Evolutionary conservation across 495 filamentous ascomycete genomes (phyloP).

Genomic region (Entonaema liquescens): DNA sequence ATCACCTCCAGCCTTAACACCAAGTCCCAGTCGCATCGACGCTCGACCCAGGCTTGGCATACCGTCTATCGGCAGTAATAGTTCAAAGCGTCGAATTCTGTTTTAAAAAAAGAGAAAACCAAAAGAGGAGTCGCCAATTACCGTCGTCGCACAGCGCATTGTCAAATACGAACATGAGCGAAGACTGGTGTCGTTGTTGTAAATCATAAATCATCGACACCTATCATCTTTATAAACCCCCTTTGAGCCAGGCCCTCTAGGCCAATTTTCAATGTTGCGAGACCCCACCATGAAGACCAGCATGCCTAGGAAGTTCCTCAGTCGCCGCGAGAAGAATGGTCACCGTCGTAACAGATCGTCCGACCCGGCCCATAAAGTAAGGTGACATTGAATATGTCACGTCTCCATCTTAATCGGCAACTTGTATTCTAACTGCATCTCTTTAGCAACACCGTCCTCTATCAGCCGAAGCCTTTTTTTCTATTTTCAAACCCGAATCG

Average conservation of each 20-base stretch:
- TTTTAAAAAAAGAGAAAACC: slow-evolving; percentile 3
- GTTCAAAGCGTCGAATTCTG: background rate
- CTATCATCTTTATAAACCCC: slow-evolving; percentile 18
- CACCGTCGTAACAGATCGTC: slow-evolving; percentile 59
- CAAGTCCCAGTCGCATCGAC: slow-evolving; percentile 3
- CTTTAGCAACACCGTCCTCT: slow-evolving; percentile 49
- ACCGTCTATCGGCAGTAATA: background rate
- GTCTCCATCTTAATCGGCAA: slow-evolving; percentile 22
- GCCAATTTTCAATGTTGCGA: slow-evolving; percentile 31
- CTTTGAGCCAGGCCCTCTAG: slow-evolving; percentile 14
- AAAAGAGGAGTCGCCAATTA: background rate
- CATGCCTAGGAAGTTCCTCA: slow-evolving; percentile 66
- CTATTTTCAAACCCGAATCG: slow-evolving; percentile 65
- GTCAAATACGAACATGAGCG: slow-evolving; percentile 27
- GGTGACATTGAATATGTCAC: slow-evolving; percentile 34
- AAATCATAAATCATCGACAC: slow-evolving; percentile 28
- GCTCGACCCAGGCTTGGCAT: slow-evolving; percentile 7
- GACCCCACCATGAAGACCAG: slow-evolving; percentile 50
- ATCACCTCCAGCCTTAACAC: slow-evolving; percentile 40
- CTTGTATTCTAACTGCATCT: slow-evolving; percentile 25
- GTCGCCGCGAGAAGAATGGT: slow-evolving; percentile 72
- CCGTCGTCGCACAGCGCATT: slow-evolving; percentile 7
- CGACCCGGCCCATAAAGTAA: slow-evolving; percentile 60
- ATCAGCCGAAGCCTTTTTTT: slow-evolving; percentile 56
- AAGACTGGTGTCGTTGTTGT: slow-evolving; percentile 14